Base-by-base conservation (phyloP, 2,329 filamentous ascomycete species). In the Aspergillus neotritici region DNA sequence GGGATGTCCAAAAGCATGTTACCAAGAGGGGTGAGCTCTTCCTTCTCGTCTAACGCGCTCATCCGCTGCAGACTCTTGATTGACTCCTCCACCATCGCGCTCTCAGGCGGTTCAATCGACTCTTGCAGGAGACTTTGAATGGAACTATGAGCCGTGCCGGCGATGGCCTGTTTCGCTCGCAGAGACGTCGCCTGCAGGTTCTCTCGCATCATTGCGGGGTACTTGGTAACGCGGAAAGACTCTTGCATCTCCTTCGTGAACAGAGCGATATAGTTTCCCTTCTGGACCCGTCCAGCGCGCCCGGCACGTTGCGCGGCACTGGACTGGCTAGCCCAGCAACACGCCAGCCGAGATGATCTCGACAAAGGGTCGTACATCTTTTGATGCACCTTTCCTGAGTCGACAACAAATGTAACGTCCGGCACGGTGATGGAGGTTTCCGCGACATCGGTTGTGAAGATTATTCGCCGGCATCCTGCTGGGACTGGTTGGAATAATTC, bases 381-480 rank as follows among this genome's bases (percentile, higher is more conserved):
- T 35, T 66, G 58, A 21, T 68, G 61, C 10, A 64, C 48, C 50
- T 68, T 73, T 37, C 75, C 75, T 12, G 63, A 60, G 47, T 78
- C 75, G 29, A 78, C 59, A 2, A 78, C 72, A 51, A 68, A 71
- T 41, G 66, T 66, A 14, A 77, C 71, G 46, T 76, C 74, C 7
- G 72, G 67, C n/a, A 77, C 69, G 5, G 74, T 77, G 32, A 77
- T 58, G 3, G 70, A 74, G 0, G 72, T 74, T 51, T 77, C 74
- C 5, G 72, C 72, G 44, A 77, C 72, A 42, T 75, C 73, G 0
- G 73, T 77, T 3, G 72, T 64, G 7, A 77, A 57, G 29, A 77
- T 71, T 28, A 77, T 66, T 48, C 73, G 72, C 34, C 75, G 66
- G 36, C 65, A 66, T 12, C 68, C 70, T 14, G 48, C 39, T 3